phyloP scores from a whole-genome alignment of 352 stramenopile species.

The Pythium insidiosum region DNA sequence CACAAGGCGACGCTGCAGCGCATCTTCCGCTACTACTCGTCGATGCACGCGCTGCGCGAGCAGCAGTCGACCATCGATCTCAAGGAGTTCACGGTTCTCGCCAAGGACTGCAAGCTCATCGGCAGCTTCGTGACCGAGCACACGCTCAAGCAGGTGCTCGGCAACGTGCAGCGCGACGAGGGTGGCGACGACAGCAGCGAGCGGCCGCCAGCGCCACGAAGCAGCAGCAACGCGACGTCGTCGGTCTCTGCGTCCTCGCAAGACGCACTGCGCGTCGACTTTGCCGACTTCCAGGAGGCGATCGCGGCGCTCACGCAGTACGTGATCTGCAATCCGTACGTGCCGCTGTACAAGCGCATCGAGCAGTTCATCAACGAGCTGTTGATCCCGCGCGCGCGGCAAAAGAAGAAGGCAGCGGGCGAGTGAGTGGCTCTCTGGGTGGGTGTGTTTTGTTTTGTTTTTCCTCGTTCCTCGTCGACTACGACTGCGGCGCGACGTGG shows the following conservation, averaged over 20 bases:
- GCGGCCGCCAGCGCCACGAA: too few species aligned
- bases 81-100: constrained; percentile 48
- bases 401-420: constrained; percentile 39
- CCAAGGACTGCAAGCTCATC: constrained; percentile 68
- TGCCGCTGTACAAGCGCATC: constrained; percentile 64
- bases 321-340: constrained; percentile 74
- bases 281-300: constrained; percentile 61
- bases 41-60: constrained; percentile 66
- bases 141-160: constrained; percentile 71
- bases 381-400: constrained; percentile 57
- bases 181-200: constrained; percentile 23
- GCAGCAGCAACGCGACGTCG: neutral
- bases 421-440: constrained; percentile 1
- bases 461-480: constrained; percentile 1
- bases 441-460: neutral
- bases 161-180: constrained; percentile 60
- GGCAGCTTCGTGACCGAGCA: constrained; percentile 72
- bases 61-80: constrained; percentile 68
- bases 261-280: constrained; percentile 36
- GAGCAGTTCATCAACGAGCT: constrained; percentile 75
- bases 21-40: constrained; percentile 78
- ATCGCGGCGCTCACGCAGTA: constrained; percentile 69
- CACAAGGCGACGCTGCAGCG: constrained; percentile 61
- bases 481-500: constrained; percentile 25
- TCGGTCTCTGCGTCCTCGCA: too few species aligned